A percentile compares a stretch with the other conserved stretches of the same genome.
Evolutionary conservation across 331 rosid species (phyloP).

Genomic region (Dryas integrifolia): DNA sequence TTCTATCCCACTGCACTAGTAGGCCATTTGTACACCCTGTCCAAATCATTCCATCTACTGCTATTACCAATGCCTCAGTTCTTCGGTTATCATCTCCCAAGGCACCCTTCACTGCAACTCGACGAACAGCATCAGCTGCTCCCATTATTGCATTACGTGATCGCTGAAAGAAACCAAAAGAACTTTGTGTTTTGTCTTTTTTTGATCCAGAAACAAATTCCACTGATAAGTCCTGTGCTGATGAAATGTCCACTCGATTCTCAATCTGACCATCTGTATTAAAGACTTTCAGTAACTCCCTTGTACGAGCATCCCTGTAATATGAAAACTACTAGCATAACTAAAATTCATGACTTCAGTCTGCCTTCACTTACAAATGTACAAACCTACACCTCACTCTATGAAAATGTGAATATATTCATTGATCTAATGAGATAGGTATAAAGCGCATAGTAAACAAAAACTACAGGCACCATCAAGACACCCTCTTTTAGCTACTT

Average conservation of each 20-base stretch:
- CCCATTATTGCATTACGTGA: conserved; percentile 95
- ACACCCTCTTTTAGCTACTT: background rate
- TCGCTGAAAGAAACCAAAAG: conserved; percentile 92
- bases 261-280: conserved; percentile 85
- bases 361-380: background rate
- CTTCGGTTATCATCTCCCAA: conserved; percentile 90
- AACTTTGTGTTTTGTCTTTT: conserved; percentile 72
- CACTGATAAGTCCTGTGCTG: conserved; percentile 59
- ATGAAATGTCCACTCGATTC: conserved; percentile 62
- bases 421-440: background rate
- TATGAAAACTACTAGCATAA: conserved; percentile 38
- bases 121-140: conserved; percentile 98
- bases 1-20: conserved; percentile 90
- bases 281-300: conserved; percentile 86
- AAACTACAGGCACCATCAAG: background rate
- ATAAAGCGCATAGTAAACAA: background rate
- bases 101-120: conserved; percentile 86
- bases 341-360: conserved; percentile 14
- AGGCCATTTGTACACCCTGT: conserved; percentile 86
- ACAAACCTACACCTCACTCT: background rate
- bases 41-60: conserved; percentile 91
- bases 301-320: conserved; percentile 86
- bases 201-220: conserved; percentile 58
- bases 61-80: conserved; percentile 70
- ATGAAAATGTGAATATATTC: background rate